Base-by-base conservation (phyloP, 1,139 yeast species). In the Geotrichum australiense region DNA sequence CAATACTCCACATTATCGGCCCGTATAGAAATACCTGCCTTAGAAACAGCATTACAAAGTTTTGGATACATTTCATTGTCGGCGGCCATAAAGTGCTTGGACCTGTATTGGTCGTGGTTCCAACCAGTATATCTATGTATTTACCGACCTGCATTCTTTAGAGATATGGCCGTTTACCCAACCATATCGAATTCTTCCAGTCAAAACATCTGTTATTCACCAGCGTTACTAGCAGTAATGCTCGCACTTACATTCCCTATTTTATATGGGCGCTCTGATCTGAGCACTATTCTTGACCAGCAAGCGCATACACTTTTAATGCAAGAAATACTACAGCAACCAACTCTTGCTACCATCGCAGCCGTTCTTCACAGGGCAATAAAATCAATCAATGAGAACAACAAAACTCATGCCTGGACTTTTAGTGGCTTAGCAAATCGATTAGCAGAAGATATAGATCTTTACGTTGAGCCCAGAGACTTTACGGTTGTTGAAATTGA, bases 31-130 rank as follows among this genome's bases (percentile, higher is more conserved):
- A 37, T 24, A 11, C 11, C 32, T 7, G 45, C 42, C 3, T 21
- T 41, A n/a, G 34, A 34, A 18, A 22, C 39, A 2, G 40, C 39
- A 2, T 27, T 41, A 4, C 44, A 41, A 30, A 16, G 26, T 22
- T 41, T 44, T 32, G 37, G 45, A 5, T 44, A 41, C 26, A 44
- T 44, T n/a, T 15, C 45, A 7, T 18, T 41, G 8, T 10, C 28
- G 2, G 35, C 41, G 8, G 47, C 47, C 12, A 28, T 37, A 35
- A 41, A 34, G 20, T 41, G 44, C 16, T 28, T 44, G 25, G 36
- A 39, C 7, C 22, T 37, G 2, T 44, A 44, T 34, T 44, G 47
- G 47, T 27, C 47, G 4, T 44, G 47, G 45, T 30, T 41, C 14
- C 42, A 44, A 22, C 47, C 47, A 10, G 32, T 37, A 2, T 25